Conservation (phyloP, 306 rosid genomes). For the Ochetophila trinervis region DNA sequence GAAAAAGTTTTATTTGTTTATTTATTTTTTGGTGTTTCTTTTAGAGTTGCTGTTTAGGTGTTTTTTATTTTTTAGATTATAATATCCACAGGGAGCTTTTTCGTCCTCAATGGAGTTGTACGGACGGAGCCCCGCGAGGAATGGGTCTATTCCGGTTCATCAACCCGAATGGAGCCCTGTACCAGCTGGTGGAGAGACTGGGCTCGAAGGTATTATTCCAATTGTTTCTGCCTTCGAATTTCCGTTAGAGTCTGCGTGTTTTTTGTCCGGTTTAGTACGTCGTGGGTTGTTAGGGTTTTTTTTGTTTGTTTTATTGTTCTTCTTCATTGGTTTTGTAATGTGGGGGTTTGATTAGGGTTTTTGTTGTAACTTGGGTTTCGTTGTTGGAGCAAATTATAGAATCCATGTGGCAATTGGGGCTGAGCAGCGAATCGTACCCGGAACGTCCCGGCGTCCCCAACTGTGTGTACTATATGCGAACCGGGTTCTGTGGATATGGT, state of each 20-base stretch:
- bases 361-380: constrained; percentile 20
- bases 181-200: constrained; percentile 41
- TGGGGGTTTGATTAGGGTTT: constrained; percentile 33
- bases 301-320: no score
- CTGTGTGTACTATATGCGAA: constrained; percentile 84
- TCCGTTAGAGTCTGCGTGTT: neutral
- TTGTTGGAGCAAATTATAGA: constrained; percentile 38
- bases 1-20: neutral
- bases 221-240: neutral
- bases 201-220: constrained; percentile 49
- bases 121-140: constrained; percentile 56
- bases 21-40: neutral
- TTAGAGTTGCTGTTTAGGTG: constrained; percentile 7
- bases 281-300: constrained; percentile 44
- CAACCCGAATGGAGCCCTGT: constrained; percentile 60
- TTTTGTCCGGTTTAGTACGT: neutral
- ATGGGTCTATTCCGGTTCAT: constrained; percentile 49
- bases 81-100: constrained; percentile 24
- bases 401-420: constrained; percentile 76
- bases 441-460: constrained; percentile 71
- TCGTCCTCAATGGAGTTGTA: constrained; percentile 51
- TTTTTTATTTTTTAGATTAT: no score
- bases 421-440: constrained; percentile 64
- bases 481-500: constrained; percentile 86
- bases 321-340: constrained; percentile 12